Evolutionary conservation across 257 asterid species (phyloP).

Genomic region (Mentha longifolia): DNA sequence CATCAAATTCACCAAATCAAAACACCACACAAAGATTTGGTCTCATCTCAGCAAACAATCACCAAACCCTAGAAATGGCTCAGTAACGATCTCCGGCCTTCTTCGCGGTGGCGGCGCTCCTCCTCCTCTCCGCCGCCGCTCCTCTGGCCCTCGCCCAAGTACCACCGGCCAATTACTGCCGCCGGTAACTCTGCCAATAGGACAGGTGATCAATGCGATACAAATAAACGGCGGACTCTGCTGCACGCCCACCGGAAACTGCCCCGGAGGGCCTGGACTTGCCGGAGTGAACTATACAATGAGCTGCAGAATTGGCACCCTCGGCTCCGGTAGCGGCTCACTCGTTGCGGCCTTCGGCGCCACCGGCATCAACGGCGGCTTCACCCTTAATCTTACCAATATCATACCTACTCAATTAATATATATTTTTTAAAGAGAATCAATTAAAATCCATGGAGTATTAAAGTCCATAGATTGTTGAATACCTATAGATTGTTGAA

Average conservation of each 20-base stretch:
- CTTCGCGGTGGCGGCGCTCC: no score
- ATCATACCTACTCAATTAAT: accelerated
- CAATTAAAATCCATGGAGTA: no score
- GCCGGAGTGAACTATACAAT: background rate
- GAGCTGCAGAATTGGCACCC: background rate
- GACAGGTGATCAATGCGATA: no score
- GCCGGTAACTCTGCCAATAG: no score
- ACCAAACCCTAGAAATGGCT: background rate
- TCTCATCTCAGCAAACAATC: background rate
- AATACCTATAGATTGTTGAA: no score
- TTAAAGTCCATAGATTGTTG: no score
- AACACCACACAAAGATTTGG: no score
- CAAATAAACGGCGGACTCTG: background rate
- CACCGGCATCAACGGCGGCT: background rate
- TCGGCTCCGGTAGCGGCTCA: background rate
- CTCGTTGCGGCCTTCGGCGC: background rate
- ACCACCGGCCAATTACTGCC: no score
- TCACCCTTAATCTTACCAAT: background rate
- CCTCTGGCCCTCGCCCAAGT: no score
- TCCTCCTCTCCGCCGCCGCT: no score
- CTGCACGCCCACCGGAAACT: constrained; percentile 22
- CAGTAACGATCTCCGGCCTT: background rate
- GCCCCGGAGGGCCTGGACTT: background rate
- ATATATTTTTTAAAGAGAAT: no score
- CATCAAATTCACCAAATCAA: background rate